These are phyloP conservation scores for Chondrostereum purpureum DNA, from an alignment of 1,284 basidiomycete genomes.

Conservation along the genomic window DNA sequence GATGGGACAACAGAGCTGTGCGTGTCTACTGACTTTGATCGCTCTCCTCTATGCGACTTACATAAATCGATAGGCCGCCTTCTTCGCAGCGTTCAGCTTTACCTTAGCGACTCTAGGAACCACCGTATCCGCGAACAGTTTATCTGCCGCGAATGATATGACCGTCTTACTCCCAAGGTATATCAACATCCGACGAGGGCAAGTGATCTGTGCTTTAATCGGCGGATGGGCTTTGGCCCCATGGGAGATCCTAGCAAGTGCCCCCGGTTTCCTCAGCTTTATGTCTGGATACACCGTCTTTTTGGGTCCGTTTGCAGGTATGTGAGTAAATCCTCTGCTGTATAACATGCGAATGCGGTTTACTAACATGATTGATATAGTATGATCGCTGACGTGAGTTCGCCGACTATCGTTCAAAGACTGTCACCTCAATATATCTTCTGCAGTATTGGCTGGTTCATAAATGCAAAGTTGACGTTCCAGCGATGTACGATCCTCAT, in stretches of 20 bases:
- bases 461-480: constrained; percentile 55
- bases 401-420: too few species aligned
- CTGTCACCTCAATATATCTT: constrained; percentile 8
- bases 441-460: constrained; percentile 62
- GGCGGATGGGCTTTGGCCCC: constrained; percentile 61
- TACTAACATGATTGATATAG: constrained; percentile 17
- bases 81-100: constrained; percentile 70
- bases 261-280: constrained; percentile 45
- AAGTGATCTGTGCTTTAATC: constrained; percentile 67
- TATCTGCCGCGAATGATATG: constrained; percentile 75
- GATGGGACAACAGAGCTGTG: constrained; percentile 13
- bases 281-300: constrained; percentile 73
- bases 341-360: neutral
- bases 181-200: constrained; percentile 72
- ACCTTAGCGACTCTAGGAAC: too few species aligned
- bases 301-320: constrained; percentile 66
- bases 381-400: constrained; percentile 63
- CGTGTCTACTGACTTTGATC: too few species aligned
- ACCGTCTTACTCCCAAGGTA: constrained; percentile 60
- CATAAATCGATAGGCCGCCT: too few species aligned
- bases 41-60: too few species aligned
- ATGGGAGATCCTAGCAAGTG: constrained; percentile 51
- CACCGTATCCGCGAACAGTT: constrained; percentile 70
- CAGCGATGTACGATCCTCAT: constrained; percentile 63
- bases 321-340: constrained; percentile 29